Base-by-base conservation (phyloP, 2,329 filamentous ascomycete genomes). In the Trichoderma arundinaceum region DNA sequence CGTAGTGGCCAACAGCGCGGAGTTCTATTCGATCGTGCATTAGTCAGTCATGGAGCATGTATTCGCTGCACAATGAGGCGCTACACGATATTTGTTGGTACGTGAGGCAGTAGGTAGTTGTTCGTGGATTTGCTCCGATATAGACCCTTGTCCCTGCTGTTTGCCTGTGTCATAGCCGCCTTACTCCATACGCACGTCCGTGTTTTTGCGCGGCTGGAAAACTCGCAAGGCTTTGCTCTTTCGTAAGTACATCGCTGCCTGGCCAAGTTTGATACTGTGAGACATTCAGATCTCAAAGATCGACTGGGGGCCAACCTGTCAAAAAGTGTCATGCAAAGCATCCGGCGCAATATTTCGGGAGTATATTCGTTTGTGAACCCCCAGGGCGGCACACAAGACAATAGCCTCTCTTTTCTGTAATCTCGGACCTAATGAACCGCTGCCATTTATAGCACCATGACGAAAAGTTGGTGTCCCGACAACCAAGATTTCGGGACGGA, bases 401-500 rank as follows among this genome's bases (percentile, higher is more conserved):
- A 64, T 64, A 64, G 53, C 44, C 48, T 32, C 53, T 59, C 9
- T 39, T 15, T 38, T 48, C 13, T 38, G 43, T 10, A 33, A n/a
- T 35, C 19, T 43, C 51, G 12, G 22, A 13, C 12, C 39, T 32
- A 41, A 19, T n/a, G 2, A 5, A 7, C 8, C 2, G 8, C 12
- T 13, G 7, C 51, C 5, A 46, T 54, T n/a, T 6, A 38, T 9
- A 28, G 13, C 7, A 12, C 8, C 12, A 12, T 1, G 8, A 46
- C 28, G 28, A 46, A 15, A 15, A 33, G 32, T n/a, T 28, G 17
- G 49, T 38, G 32, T 54, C 59, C n/a, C 38, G 52, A 52, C 35
- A 59, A 44, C 53, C 46, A 59, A 35, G 17, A 22, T n/a, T 28
- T 65, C 53, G 62, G 62, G 46, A 63, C 49, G 9, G 51, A 49